A percentile compares a stretch with the other conserved stretches of the same genome.
phyloP scores from a whole-genome alignment of 495 filamentous ascomycete species.

The Cladorrhinum samala region DNA sequence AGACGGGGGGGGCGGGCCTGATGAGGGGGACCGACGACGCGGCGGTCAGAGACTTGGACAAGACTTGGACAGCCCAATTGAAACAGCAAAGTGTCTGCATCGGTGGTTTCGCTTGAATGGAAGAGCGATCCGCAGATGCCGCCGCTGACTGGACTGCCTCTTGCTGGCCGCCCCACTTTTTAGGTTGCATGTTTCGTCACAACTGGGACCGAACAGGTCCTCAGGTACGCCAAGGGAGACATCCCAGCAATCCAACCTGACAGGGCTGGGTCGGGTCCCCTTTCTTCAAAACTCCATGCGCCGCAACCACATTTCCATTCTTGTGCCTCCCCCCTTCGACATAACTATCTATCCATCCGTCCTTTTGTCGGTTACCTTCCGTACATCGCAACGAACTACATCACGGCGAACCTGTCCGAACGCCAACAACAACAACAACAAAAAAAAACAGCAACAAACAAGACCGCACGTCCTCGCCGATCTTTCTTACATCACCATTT shows the following conservation, averaged over 20 bases:
- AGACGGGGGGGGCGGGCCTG: too few species aligned
- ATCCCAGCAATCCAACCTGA: constrained; percentile 4
- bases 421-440: too few species aligned
- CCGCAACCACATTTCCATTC: background rate
- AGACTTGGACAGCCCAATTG: background rate
- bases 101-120: background rate
- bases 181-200: constrained; percentile 19
- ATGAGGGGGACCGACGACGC: too few species aligned
- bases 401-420: too few species aligned
- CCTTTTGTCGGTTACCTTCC: background rate
- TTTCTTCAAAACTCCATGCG: constrained; percentile 3
- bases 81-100: background rate
- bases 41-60: background rate
- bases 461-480: too few species aligned
- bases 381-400: background rate
- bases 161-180: constrained; percentile 5
- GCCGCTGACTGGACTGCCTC: background rate
- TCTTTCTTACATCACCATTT: too few species aligned
- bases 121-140: constrained; percentile 5
- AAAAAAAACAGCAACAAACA: background rate
- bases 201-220: background rate
- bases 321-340: background rate
- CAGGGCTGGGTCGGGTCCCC: constrained; percentile 2
- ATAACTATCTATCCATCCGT: background rate
- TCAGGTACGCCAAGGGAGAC: background rate